phyloP scores from a whole-genome alignment of 768 basidiomycete species.

The Dendrothele bispora region DNA sequence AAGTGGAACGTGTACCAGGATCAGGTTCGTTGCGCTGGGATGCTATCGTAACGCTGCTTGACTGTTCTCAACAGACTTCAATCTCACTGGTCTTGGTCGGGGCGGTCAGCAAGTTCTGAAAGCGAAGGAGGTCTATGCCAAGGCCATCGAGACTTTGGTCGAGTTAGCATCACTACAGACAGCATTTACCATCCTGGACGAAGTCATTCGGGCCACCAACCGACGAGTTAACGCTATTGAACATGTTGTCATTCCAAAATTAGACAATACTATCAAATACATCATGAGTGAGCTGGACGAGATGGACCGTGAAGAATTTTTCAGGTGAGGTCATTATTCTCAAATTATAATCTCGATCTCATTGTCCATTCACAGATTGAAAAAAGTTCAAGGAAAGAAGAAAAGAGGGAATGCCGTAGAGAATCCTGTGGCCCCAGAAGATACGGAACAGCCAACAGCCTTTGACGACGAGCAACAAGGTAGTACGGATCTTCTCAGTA shows the following conservation, averaged over 20 bases:
- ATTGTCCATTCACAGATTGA: constrained; percentile 60
- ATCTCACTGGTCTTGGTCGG: constrained; percentile 93
- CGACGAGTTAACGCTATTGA: constrained; percentile 98
- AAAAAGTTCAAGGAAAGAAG: constrained; percentile 98
- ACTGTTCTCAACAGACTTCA: constrained; percentile 69
- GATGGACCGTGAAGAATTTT: constrained; percentile 97
- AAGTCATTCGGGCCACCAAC: constrained; percentile 99
- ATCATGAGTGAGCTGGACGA: constrained; percentile 97
- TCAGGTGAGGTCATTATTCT: constrained; percentile 53
- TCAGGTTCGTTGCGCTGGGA: constrained; percentile 53
- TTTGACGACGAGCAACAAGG: constrained; percentile 37
- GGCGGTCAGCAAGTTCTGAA: constrained; percentile 96
- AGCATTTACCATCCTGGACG: constrained; percentile 97
- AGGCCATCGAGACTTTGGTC: constrained; percentile 95
- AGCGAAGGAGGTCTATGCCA: constrained; percentile 96
- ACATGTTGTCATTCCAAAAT: constrained; percentile 90
- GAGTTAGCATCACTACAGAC: constrained; percentile 97
- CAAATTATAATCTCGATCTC: neutral
- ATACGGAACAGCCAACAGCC: constrained; percentile 24
- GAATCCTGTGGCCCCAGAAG: constrained; percentile 24
- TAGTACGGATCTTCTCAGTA: constrained; percentile 71
- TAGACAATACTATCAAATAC: constrained; percentile 98
- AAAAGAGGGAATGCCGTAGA: constrained; percentile 73
- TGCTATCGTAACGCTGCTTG: too few relatives aligned
- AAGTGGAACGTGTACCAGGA: constrained; percentile 82